Evolutionary conservation across 2,329 filamentous ascomycete genomes (phyloP), one percentile per base, ranked within the genome.

Genomic region (Polytolypa hystricis): DNA sequence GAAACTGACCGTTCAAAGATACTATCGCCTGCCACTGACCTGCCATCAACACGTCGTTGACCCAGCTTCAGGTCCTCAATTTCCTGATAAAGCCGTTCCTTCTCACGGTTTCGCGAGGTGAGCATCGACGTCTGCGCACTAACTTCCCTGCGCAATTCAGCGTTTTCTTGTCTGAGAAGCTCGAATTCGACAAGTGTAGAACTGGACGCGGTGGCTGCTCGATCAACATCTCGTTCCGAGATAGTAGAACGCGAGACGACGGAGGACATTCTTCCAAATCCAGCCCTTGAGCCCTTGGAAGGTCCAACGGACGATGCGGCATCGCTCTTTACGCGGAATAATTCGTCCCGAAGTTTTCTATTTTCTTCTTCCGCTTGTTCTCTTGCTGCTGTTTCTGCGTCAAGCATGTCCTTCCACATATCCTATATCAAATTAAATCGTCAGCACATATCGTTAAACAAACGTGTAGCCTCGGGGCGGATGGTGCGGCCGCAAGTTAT

Each of bases 121-220:
- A 98, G 72, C 85, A 98, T 96, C 0, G 87, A 95, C 1, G 87
- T 93, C 57, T 98, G 91, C 2, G 91, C 91, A 42, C 87, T 85
- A 19, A 96, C 83, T 58, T 96, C 87, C 37, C 87, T 81, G 36
- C 89, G 77, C 20, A 98, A 62, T 56, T 95, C 89, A 2, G 85
- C 84, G 51, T 95, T 96, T 53, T 96, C 89, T 53, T 89, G 85
- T 35, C 84, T 80, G 18, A 96, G 65, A 47, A 93, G 81, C 43
- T 85, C 81, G 38, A 85, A 63, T 42, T 94, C 85, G n/a, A 91
- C 82, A 8, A 84, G 72, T 2, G 86, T 73, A 6, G 75, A 82
- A 44, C 71, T 78, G 1, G 77, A 68, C 7, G 71, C 67, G 48
- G 72, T 79, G 30, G 68, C 44, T 40, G 53, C 55, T 28, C 60